Percentiles rank a stretch among this genome's conserved stretches.
Conservation (phyloP, 148 eudicot species). For the Nepenthes mirabilis region DNA sequence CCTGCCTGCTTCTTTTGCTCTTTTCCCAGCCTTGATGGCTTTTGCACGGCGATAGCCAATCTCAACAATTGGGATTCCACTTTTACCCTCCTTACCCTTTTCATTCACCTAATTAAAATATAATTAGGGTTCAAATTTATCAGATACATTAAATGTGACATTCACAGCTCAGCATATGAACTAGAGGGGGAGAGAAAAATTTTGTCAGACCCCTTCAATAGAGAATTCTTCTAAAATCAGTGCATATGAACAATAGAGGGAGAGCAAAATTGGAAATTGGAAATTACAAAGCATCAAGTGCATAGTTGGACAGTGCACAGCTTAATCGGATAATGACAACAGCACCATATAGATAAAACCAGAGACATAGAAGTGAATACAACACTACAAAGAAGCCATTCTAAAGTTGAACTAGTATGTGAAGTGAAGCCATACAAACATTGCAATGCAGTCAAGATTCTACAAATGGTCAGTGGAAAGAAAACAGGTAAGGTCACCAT, state of each 20-base stretch:
- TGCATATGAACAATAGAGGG: too few species aligned
- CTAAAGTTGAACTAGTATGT: too few species aligned
- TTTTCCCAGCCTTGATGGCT: slow-evolving; percentile 61
- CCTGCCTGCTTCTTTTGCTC: slow-evolving; percentile 61
- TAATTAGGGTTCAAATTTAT: neutral
- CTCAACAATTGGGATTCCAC: slow-evolving; percentile 78
- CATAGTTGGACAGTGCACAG: too few species aligned
- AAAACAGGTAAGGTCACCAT: neutral
- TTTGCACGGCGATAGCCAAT: slow-evolving; percentile 80
- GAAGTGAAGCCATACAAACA: too few species aligned
- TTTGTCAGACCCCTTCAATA: too few species aligned
- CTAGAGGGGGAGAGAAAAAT: neutral
- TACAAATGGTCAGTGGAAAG: slow-evolving; percentile 1
- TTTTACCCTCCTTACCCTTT: slow-evolving; percentile 51
- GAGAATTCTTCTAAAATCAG: too few species aligned
- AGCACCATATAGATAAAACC: too few species aligned
- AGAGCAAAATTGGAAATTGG: too few species aligned
- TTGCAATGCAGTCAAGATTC: neutral
- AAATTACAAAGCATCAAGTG: too few species aligned
- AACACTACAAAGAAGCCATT: too few species aligned
- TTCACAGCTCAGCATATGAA: neutral
- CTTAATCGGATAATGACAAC: too few species aligned
- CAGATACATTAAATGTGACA: neutral
- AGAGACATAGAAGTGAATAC: too few species aligned
- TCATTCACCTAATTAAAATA: slow-evolving; percentile 27